Base-by-base conservation (phyloP, 345 rosid species). In the Luvunga scandens region DNA sequence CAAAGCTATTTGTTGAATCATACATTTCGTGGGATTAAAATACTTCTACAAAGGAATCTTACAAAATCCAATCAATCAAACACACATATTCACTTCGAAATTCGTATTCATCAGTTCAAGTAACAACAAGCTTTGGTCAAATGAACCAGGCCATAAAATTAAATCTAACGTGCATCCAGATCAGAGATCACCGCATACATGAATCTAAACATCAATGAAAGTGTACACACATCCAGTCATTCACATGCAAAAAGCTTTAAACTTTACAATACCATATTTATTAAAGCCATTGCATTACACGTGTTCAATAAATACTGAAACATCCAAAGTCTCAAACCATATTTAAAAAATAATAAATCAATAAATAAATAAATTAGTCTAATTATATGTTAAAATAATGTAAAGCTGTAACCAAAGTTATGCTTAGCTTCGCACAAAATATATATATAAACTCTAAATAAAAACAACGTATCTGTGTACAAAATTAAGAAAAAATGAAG, bases 201-300 rank as follows among this genome's bases (percentile, higher is more conserved):
- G 66, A 24, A 73, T 57, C 4, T 33, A 28, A 70, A 50, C 18
- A 70, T 31, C 24, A 50, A 19, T 27, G n/a, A 70, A 70, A 48
- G 61, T 4, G 21, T 4, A 10, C 19, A 59, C 66, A 36, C 56
- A n/a, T n/a, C 34, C 39, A 10, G 4, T 45, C 18, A 53, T 18
- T 53, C 57, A 53, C 57, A 53, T 53, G 57, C 57, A 53, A 53
- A 75, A 63, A 22, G 14, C 39, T 33, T 45, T 36, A 19, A 36
- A 59, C 2, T 62, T 48, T 28, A 25, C 19, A 25, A 1, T 16
- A 34, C n/a, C 6, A 18, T 18, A 73, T 59, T 73, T 3, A 34
- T 72, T 72, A 57, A 48, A 28, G 53, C 22, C 61, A 50, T 9
- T 9, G 38, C 60, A 64, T 39, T 18, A 61, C 70, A 75, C 78